Conservation (phyloP, 2,329 filamentous ascomycete species). For the Phyllosticta citriasiana region DNA sequence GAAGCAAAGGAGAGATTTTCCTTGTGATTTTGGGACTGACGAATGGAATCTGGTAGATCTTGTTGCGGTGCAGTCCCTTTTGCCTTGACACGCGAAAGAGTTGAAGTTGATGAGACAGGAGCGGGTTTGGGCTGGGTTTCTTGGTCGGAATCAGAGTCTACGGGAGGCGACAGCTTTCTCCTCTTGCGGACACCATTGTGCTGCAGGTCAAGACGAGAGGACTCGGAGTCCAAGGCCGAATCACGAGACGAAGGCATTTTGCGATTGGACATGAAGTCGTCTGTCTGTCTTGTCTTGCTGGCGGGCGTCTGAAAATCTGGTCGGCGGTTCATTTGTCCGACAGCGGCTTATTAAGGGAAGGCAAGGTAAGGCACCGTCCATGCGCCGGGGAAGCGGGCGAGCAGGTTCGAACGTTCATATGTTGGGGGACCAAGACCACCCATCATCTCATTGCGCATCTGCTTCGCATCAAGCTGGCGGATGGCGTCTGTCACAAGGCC, state of each 20-base stretch:
- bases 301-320: not conserved
- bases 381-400: not conserved
- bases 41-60: slow-evolving; percentile 4
- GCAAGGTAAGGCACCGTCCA: not conserved
- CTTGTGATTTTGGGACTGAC: slow-evolving; percentile 11
- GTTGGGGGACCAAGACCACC: not conserved
- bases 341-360: not conserved
- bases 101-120: slow-evolving; percentile 11
- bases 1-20: slow-evolving; percentile 57
- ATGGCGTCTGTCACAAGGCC: not conserved
- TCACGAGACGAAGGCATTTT: not conserved
- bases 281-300: not conserved
- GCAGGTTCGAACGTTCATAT: not conserved
- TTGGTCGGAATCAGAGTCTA: slow-evolving; percentile 14
- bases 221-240: slow-evolving; percentile 7
- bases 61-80: slow-evolving; percentile 15
- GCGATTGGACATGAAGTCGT: not conserved
- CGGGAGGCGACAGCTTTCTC: slow-evolving; percentile 22
- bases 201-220: slow-evolving; percentile 4
- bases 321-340: not conserved
- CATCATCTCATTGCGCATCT: too few species aligned
- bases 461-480: not conserved
- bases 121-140: slow-evolving; percentile 4
- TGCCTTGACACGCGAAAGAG: slow-evolving; percentile 27
- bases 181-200: slow-evolving; percentile 26